These are phyloP conservation scores for Podila clonocystis DNA, from an alignment of 192 early-diverging fungal genomes.

Conservation along the genomic window DNA sequence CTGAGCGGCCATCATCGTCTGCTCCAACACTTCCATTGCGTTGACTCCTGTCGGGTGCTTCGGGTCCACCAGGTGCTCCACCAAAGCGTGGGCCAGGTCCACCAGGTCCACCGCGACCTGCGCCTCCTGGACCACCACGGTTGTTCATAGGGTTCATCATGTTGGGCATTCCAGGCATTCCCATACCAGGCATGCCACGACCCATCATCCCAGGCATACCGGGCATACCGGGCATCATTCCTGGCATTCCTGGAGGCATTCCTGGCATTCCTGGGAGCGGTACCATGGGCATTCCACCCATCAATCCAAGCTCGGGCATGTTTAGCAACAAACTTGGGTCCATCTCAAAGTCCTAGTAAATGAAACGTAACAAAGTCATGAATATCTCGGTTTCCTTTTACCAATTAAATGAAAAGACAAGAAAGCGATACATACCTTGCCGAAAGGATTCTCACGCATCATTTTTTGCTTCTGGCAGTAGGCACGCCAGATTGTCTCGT, in stretches of 20 bases:
- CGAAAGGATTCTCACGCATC: constrained; percentile 75
- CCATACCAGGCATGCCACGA: constrained; percentile 52
- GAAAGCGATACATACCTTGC: constrained; percentile 50
- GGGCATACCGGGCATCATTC: constrained; percentile 52
- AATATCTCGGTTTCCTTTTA: neutral
- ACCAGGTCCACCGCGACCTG: constrained; percentile 40
- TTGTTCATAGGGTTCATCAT: constrained; percentile 53
- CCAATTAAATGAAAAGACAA: neutral
- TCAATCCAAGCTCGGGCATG: constrained; percentile 26
- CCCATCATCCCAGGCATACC: constrained; percentile 52
- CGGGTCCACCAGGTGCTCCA: constrained; percentile 23
- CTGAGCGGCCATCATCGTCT: neutral
- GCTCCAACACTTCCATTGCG: neutral
- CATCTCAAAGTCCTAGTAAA: constrained; percentile 44
- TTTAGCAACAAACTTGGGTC: constrained; percentile 35
- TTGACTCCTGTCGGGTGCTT: constrained; percentile 11
- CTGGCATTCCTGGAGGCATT: constrained; percentile 58
- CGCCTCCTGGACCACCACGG: constrained; percentile 15
- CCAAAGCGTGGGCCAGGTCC: constrained; percentile 30
- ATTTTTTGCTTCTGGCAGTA: constrained; percentile 95
- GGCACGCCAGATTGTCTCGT: constrained; percentile 93
- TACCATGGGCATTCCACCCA: constrained; percentile 17
- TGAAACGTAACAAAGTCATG: neutral
- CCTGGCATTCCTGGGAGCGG: constrained; percentile 46
- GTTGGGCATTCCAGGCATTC: constrained; percentile 52